Evolutionary conservation across 805 yeast species (phyloP), one percentile per base, ranked within the genome.

Genomic region (Ogataea glucozyma): DNA sequence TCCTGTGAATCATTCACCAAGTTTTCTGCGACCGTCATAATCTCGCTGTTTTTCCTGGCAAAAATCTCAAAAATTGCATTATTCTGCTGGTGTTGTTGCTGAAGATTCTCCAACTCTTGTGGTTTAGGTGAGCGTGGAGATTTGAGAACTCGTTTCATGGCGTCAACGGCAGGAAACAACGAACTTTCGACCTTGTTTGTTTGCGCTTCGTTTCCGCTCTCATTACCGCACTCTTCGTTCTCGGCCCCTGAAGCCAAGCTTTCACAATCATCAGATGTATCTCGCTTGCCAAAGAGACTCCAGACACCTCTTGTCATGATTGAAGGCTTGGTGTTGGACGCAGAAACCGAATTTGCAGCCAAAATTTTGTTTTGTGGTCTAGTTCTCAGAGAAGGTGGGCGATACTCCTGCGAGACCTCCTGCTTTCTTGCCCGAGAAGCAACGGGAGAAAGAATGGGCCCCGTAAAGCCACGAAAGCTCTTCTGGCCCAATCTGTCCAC

Each of bases 21-120:
- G 4, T 35, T 21, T 11, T 37, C 33, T 4, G 56, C 56, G 31
- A 51, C 49, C 18, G 26, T 38, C 19, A 44, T 29, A 17, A 51
- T 44, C 4, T 44, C 46, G 18, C 48, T 41, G 40, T 51, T 48
- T 26, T 38, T 32, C 5, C 9, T 14, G 4, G 51, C 51, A 38
- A 43, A 51, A 23, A 31, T 46, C 7, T 41, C 47, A 36, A 44
- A 51, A 9, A 51, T 24, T 24, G 17, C 14, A 22, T 22, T 12
- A 14, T 13, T 43, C 21, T 2, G 31, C 17, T 22, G 38, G 14
- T 2, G 14, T 19, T n/a, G 31, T n/a, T n/a, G n/a, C n/a, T n/a
- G n/a, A n/a, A n/a, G n/a, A n/a, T n/a, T n/a, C n/a, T n/a, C n/a
- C n/a, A n/a, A n/a, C n/a, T n/a, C 27, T 5, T 18, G 12, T 13